Percentiles rank a stretch among this genome's conserved stretches.
Evolutionary conservation across 768 basidiomycete genomes (phyloP).

Genomic region (Leccinum imitatum): DNA sequence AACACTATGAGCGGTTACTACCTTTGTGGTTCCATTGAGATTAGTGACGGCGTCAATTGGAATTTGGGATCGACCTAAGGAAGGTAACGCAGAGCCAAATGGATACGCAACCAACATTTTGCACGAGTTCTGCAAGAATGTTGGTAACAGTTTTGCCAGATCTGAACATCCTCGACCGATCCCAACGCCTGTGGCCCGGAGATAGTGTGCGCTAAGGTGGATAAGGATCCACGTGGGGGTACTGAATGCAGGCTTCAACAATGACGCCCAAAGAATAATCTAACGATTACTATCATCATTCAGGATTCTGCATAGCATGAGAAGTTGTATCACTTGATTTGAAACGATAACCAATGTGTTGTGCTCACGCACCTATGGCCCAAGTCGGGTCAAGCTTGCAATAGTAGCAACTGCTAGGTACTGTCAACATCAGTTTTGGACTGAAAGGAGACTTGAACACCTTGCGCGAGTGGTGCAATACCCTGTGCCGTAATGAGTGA

Average conservation of each 20-base stretch:
- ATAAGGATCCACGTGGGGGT: slow-evolving; percentile 62
- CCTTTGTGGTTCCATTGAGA: slow-evolving; percentile 42
- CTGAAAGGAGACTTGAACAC: slow-evolving; percentile 19
- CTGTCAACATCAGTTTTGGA: slow-evolving; percentile 21
- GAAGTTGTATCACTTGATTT: too few species aligned
- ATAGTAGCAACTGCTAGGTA: slow-evolving; percentile 12
- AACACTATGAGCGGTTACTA: slow-evolving; percentile 45
- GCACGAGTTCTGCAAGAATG: slow-evolving; percentile 57
- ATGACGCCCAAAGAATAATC: slow-evolving; percentile 59
- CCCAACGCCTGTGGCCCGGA: slow-evolving; percentile 41
- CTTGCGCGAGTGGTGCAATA: too few species aligned
- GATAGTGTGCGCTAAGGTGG: slow-evolving; percentile 60
- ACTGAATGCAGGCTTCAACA: slow-evolving; percentile 54
- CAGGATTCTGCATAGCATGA: slow-evolving; percentile 40
- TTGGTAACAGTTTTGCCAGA: slow-evolving; percentile 55
- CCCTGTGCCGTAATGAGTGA: too few species aligned
- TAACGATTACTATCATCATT: slow-evolving; percentile 47
- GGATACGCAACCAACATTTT: slow-evolving; percentile 39
- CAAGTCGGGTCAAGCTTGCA: slow-evolving; percentile 45
- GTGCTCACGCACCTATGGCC: slow-evolving; percentile 43
- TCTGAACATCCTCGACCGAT: slow-evolving; percentile 41
- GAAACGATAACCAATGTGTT: too few species aligned
- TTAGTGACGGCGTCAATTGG: background rate
- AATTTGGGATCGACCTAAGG: background rate
- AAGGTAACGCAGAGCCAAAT: background rate